Evolutionary conservation across 2,329 filamentous ascomycete genomes (phyloP), one percentile per base, ranked within the genome.

Genomic region (Monilinia fructigena): DNA sequence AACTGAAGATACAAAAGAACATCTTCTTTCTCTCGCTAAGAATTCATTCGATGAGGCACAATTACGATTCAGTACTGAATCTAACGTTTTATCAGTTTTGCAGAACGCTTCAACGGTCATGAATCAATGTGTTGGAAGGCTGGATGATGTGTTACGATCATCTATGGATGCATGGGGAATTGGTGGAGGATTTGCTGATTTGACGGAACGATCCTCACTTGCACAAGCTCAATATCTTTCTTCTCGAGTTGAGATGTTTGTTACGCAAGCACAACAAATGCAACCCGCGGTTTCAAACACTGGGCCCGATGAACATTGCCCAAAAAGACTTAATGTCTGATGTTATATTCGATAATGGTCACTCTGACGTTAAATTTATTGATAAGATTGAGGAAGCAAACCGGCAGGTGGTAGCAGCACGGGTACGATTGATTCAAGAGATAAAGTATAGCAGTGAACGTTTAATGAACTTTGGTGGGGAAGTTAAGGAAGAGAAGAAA

Each of bases 191-290:
- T 54, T 66, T 31, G 38, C 35, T 23, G 53, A 42, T 47, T 45
- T 66, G 60, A 50, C 42, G 38, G 65, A 66, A 55, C 35, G 81
- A 18, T 77, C 77, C 10, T 76, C 82, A 61, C 74, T 75, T 3
- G 81, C 84, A 72, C 81, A 85, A 79, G 80, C 83, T 77, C 84
- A 86, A 75, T 78, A 82, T 26, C 80, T 81, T 68, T 78, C 80
- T 18, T 78, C 87, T 11, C 76, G 81, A 67, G 81, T 80, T 38
- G 74, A 76, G 20, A 77, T 77, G 73, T 69, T 78, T 40, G 73
- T 79, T 12, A 62, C 74, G 11, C 79, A 82, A 61, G 78, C 83
- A 4, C 76, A 75, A 55, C 74, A 74, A 12, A 72, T 78, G 40
- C 79, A 79, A 4, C 78, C 78, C 0, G 67, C 75, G 1, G 75